Evolutionary conservation across 2,329 filamentous ascomycete genomes (phyloP), one percentile per base, ranked within the genome.

Genomic region (Fusarium sp.): DNA sequence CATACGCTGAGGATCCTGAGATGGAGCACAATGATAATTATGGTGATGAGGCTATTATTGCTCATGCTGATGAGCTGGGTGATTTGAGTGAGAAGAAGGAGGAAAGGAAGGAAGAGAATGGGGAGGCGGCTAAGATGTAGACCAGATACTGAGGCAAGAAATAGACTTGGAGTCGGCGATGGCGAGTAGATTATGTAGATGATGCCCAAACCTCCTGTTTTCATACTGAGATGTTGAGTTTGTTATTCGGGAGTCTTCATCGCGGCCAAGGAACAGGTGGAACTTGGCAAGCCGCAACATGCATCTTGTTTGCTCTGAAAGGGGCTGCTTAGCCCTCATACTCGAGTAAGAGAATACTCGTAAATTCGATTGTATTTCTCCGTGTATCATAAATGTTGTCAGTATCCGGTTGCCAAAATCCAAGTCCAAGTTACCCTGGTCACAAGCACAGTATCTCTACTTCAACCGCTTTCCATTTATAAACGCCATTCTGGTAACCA

Each of bases 1-100:
- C 95, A 22, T 98, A 96, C 81, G 92, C 84, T 3, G 89, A 93
- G 83, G 90, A 94, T 80, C 96, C 96, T 5, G 93, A 94, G 80
- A 97, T 98, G 81, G 94, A 97, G 84, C 88, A 90, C 73, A 90
- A 90, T 64, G 76, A 79, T 4, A 83, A 85, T 62, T 87, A 84
- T 77, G 89, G 89, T 6, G 89, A 91, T 75, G 85, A 87, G 78
- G 78, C 80, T 6, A 82, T 90, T 38, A 89, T 91, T 58, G 78
- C 84, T 54, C 79, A 79, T 18, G 82, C 88, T 61, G 82, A 85
- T 47, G 81, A 81, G 37, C 79, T 89, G 37, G 86, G 89, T 10
- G 79, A 87, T 34, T 83, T 84, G 27, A 84, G 86, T 22, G 88
- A 89, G 34, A 74, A 73, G 16, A 71, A 74, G 1, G 75, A 75